Evolutionary conservation across 306 rosid genomes (phyloP), one percentile per base, ranked within the genome.

Genomic region (Cucumis hystrix): DNA sequence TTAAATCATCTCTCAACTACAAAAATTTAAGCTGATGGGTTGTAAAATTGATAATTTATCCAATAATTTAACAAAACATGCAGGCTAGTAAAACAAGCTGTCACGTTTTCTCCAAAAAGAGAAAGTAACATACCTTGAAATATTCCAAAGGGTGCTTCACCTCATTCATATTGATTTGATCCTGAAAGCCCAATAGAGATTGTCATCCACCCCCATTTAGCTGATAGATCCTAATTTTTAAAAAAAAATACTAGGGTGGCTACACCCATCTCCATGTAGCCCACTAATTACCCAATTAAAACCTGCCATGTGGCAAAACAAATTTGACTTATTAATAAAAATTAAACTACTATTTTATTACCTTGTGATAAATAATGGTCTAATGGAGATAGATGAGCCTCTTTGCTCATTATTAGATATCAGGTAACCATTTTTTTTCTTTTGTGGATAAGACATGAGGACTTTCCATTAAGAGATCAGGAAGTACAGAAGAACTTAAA

Each of bases 161-260:
- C 58, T 95, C 97, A 80, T 89, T 90, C 91, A 89, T 80, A 87
- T 87, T 90, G 74, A 95, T 85, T 90, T 95, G 97, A 88, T 85
- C 98, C 97, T 94, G 75, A 90, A 72, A 51, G 78, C 65, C 80
- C 81, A 81, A 77, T 67, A 69, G 39, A 83, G 3, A 57, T 76
- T 73, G 64, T 78, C 61, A 71, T 79, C 70, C 71, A 17, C 28
- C 61, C 12, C 61, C 61, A 56, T 56, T n/a, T 17, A 56, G 61
- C 61, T 18, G 9, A 56, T 7, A 56, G 0, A n/a, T n/a, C 61
- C 13, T 56, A 17, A 56, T 56, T 56, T 56, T 56, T 33, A 33
- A 33, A 33, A 5, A 33, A 33, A 33, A 33, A 3, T 33, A 33
- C 37, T 33, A 2, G 5, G 37, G 37, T 33, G 37, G 37, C 37